Evolutionary conservation across 768 basidiomycete genomes (phyloP), one percentile per base, ranked within the genome.

Genomic region (Floccularia luteovirens): DNA sequence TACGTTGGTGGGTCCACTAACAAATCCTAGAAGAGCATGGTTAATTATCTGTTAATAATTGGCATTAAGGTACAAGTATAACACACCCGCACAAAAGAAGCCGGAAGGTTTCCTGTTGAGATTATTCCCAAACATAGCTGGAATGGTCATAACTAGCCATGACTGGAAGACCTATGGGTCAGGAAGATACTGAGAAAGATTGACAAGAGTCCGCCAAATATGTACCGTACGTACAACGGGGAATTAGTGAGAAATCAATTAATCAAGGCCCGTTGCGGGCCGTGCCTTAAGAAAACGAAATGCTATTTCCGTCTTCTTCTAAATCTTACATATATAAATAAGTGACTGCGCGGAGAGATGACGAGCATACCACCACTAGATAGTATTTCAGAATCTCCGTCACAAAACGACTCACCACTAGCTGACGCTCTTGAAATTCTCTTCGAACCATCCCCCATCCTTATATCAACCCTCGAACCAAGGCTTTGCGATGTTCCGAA

Each of bases 101-200:
- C 63, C 6, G 88, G 77, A 43, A 91, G 91, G 14, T 56, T 53
- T 22, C 87, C 88, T 1, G 89, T 90, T 10, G 88, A 86, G 45
- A 94, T 82, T 47, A 92, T 86, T 13, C 90, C 90, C 90, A 90
- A 91, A 41, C 76, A 75, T 39, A 90, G 58, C 13, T 63, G 63
- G 34, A 67, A 60, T 1, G 67, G 63, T n/a, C n/a, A n/a, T n/a
- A n/a, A n/a, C n/a, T n/a, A n/a, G n/a, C n/a, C n/a, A n/a, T n/a
- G n/a, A n/a, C n/a, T n/a, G n/a, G n/a, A n/a, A n/a, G n/a, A n/a
- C n/a, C n/a, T n/a, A n/a, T n/a, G n/a, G n/a, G n/a, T n/a, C n/a
- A n/a, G n/a, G n/a, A n/a, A n/a, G n/a, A n/a, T n/a, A n/a, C n/a
- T n/a, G n/a, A n/a, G n/a, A n/a, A n/a, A n/a, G n/a, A n/a, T n/a